These are phyloP conservation scores for Geotrichum reessii DNA, from an alignment of 1,139 yeast species.

Conservation along the genomic window DNA sequence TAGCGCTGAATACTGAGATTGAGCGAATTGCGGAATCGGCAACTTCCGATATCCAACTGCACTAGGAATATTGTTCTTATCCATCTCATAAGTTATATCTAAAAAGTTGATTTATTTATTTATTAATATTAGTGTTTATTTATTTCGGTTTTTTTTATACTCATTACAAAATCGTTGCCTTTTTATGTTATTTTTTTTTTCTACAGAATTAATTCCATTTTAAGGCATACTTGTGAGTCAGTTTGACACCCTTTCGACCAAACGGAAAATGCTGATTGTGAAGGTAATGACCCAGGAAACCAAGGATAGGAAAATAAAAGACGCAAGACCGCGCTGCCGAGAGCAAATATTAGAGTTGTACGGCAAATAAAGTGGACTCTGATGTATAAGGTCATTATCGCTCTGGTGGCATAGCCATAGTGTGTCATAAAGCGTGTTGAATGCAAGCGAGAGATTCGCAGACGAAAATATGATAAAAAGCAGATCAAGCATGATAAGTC, in stretches of 20 bases:
- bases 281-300: conserved; percentile 83
- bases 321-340: conserved; percentile 73
- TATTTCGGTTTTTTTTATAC: background rate
- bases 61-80: background rate
- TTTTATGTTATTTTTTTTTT: background rate
- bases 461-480: conserved; percentile 88
- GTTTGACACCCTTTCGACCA: conserved; percentile 60
- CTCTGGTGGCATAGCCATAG: conserved; percentile 66
- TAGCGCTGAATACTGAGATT: conserved; percentile 55
- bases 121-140: background rate
- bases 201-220: background rate
- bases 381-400: background rate
- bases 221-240: background rate
- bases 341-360: conserved; percentile 51
- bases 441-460: conserved; percentile 80
- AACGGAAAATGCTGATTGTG: conserved; percentile 73
- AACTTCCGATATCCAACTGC: conserved; percentile 25
- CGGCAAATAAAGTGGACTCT: conserved; percentile 21
- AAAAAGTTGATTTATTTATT: background rate
- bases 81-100: background rate
- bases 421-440: conserved; percentile 72
- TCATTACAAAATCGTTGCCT: background rate
- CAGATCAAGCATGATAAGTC: conserved; percentile 70
- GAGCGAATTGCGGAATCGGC: conserved; percentile 44
- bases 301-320: conserved; percentile 70